Base-by-base conservation (phyloP, 805 yeast genomes). In the Sporopachydermia lactativora region DNA sequence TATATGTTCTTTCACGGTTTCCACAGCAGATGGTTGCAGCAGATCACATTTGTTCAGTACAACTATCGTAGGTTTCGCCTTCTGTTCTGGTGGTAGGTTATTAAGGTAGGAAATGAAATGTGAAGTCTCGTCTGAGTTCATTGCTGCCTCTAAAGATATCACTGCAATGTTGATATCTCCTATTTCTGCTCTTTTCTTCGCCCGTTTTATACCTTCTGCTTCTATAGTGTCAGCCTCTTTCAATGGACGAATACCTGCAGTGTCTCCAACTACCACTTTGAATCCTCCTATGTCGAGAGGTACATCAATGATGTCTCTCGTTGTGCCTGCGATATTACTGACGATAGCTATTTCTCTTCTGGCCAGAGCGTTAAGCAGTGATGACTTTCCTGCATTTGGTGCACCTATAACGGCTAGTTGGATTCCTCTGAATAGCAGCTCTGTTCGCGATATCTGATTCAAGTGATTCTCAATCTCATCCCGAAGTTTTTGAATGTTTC, bases 361-460 rank as follows among this genome's bases (percentile, higher is more conserved):
- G 0, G 88, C 84, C 4, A 92, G 57, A n/a, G 61, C 52, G 52
- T 92, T 92, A 40, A 92, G 58, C 6, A 92, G 59, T 1, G 95
- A 83, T 3, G 96, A 86, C 54, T 92, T 92, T 0, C 98, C 98
- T 1, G 95, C 96, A 57, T 92, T 92, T 1, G 98, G 96, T 4
- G 94, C 92, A 0, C 98, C 98, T 11, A 88, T 47, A 5, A 92
- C 61, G 0, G 79, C 75, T 17, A 88, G 51, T 43, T 73, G 73
- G 18, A 89, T 75, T 1, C 98, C 98, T 17, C 70, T 65, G 35
- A 78, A 57, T 13, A 89, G 56, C 1, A 88, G 61, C 47, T 77
- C 81, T 0, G 84, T 71, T 41, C 73, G 60, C 34, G 64, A 63
- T 3, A 78, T 71, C 49, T 65, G 72, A 11, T 52, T 42, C 16